phyloP scores from a whole-genome alignment of 306 rosid species.

The apple (Malus domestica) region ASM211411v1 NC_041803.1:54552501-54553000 shows the following conservation, averaged over 20 bases:
- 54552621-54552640: neutral
- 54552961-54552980: neutral
- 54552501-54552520: conserved; percentile 82
- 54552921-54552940: neutral
- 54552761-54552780: conserved; percentile 84
- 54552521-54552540: conserved; percentile 84
- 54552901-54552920: neutral
- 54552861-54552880: conserved; percentile 61
- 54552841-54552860: conserved; percentile 93
- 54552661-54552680: neutral
- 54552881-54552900: conserved; percentile 40
- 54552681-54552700: conserved; percentile 71
- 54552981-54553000: no score
- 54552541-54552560: conserved; percentile 91
- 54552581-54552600: neutral
- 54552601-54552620: neutral
- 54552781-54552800: conserved; percentile 79
- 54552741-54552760: conserved; percentile 80
- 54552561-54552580: conserved; percentile 92
- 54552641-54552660: neutral
- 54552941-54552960: neutral
- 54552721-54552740: conserved; percentile 99
- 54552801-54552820: conserved; percentile 93
- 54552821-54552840: conserved; percentile 94
- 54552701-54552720: conserved; percentile 93